Base-by-base conservation (phyloP, 257 asterid species). In the Cynanchum wilfordii region DNA sequence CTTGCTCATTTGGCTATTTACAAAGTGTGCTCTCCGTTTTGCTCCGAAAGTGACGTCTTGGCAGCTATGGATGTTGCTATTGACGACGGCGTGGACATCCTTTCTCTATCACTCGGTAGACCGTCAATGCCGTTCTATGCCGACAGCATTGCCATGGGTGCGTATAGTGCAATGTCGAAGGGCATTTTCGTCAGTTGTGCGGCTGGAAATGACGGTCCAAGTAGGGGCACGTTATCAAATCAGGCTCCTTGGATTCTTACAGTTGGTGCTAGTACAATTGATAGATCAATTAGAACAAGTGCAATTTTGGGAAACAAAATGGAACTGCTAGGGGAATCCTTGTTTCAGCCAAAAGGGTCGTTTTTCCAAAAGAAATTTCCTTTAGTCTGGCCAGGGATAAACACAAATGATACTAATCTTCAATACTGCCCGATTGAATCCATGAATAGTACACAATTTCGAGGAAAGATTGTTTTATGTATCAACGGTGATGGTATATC, bases 1-100 rank as follows among this genome's bases (percentile, higher is more conserved):
- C 83, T 70, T 22, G 91, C 94, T 45, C 91, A 86, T 74, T 22
- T 88, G 51, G 89, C 94, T 0, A 24, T 83, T 1, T 86, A 86
- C 81, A 88, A 79, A 64, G 85, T 77, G 1, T 86, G 91, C n/a
- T 42, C 47, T 0, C 0, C 22, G 6, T 45, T 24, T 12, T 87
- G 93, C 49, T 9, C 50, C 0, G 88, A 84, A 1, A 76, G 78
- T 20, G 82, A 33, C 20, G 20, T 80, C 2, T 15, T 87, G 42
- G 92, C 92, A 0, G 90, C 79, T 3, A 80, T 85, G 73, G 92
- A 87, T 52, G 22, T 66, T 1, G 88, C 90, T 5, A 81, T 88
- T 7, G 86, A 76, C 49, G 93, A 88, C 0, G 85, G 82, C 0
- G 80, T 75, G 0, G 84, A 86, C 30, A 76, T 86, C 20, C 74